Conservation (phyloP, 129 eudicot species). For the Deinandra increscens region DNA sequence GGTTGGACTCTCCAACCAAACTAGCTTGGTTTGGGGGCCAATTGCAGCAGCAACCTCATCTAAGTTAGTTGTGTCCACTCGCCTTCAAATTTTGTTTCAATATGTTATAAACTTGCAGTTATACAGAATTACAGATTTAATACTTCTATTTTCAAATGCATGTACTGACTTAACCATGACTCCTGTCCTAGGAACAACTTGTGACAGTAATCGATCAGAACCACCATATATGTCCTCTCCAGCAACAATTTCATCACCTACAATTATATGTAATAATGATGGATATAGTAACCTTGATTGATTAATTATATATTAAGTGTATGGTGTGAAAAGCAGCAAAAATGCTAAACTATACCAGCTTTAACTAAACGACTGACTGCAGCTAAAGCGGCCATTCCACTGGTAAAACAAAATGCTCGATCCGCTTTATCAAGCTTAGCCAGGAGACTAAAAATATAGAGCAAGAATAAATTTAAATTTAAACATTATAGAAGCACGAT, state of each 20-base stretch:
- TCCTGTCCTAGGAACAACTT: constrained; percentile 78
- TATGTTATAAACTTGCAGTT: not conserved
- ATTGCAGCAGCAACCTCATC: constrained; percentile 85
- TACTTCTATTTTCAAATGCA: not conserved
- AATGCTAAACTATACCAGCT: constrained; percentile 41
- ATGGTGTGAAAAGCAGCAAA: not conserved
- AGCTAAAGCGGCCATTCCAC: constrained; percentile 99
- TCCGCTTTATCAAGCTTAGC: constrained; percentile 98
- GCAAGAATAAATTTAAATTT: not conserved
- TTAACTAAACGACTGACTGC: constrained; percentile 80
- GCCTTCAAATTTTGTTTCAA: constrained; percentile 42
- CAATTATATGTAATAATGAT: not conserved
- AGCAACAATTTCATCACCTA: constrained; percentile 96
- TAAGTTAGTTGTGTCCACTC: constrained; percentile 73
- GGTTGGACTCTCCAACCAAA: constrained; percentile 98
- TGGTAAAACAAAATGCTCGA: constrained; percentile 86
- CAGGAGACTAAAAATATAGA: constrained; percentile 53
- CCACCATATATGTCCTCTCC: constrained; percentile 98
- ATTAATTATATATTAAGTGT: not conserved
- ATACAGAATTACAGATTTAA: not conserved
- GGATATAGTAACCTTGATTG: not conserved
- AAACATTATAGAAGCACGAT: constrained; percentile 13
- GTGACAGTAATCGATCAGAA: constrained; percentile 85
- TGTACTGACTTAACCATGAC: constrained; percentile 70
- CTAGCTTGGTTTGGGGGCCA: constrained; percentile 83